A percentile compares a stretch with the other conserved stretches of the same genome.
phyloP scores from a whole-genome alignment of 179 eudicot species.

The Amaranthus tricolor region DNA sequence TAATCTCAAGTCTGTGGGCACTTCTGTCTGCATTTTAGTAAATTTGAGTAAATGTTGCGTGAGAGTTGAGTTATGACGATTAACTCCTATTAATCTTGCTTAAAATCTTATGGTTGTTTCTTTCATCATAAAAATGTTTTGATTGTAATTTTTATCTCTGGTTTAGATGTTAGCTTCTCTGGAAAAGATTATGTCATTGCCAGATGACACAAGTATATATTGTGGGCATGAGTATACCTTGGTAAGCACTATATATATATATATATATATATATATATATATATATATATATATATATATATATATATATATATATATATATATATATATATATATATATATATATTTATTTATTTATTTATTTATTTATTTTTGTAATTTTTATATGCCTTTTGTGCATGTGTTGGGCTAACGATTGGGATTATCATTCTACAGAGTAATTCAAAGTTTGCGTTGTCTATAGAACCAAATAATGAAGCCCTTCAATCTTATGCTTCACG shows the following conservation, averaged over 20 bases:
- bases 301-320: too few species aligned
- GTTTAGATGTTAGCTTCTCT: conserved; percentile 78
- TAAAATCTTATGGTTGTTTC: neutral
- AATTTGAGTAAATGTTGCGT: neutral
- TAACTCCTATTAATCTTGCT: neutral
- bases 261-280: too few species aligned
- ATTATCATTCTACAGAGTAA: conserved; percentile 62
- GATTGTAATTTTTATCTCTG: conserved; percentile 8
- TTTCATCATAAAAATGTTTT: neutral
- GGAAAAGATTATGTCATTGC: conserved; percentile 59
- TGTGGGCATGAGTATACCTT: conserved; percentile 94
- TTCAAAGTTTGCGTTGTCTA: conserved; percentile 82
- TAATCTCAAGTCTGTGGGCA: too few species aligned
- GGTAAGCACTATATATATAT: conserved; percentile 58
- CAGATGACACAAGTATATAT: conserved; percentile 78
- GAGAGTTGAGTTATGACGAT: neutral
- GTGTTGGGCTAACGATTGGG: neutral
- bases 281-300: too few species aligned
- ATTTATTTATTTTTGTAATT: neutral
- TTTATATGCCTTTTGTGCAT: neutral
- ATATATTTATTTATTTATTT: too few species aligned
- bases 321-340: too few species aligned
- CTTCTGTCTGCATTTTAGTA: neutral
- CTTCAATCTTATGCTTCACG: conserved; percentile 69
- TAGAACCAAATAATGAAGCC: conserved; percentile 73